These are phyloP conservation scores for Aspergillus ochraceoroseus DNA, from an alignment of 2,329 filamentous ascomycete genomes.

Conservation along the genomic window DNA sequence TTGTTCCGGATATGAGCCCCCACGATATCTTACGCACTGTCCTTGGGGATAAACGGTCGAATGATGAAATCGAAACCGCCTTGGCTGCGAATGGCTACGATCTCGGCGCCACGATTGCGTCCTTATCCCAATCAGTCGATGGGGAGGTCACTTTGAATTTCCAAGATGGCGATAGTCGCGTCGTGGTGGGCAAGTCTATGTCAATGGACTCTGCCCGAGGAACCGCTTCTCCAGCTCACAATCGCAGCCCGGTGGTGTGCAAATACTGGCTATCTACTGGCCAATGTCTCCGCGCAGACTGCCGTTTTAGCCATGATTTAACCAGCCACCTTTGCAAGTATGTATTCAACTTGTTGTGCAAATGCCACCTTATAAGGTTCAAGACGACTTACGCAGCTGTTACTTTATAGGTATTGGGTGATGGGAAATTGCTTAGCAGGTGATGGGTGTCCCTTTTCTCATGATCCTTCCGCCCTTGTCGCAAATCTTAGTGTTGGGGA, in stretches of 20 bases:
- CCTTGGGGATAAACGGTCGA: slow-evolving; percentile 77
- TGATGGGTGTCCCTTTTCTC: slow-evolving; percentile 91
- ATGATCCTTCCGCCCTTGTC: slow-evolving; percentile 83
- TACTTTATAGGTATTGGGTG: slow-evolving; percentile 89
- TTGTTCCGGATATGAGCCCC: slow-evolving; percentile 84
- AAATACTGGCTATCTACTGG: slow-evolving; percentile 95
- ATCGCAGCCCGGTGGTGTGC: slow-evolving; percentile 85
- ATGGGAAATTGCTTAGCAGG: slow-evolving; percentile 93
- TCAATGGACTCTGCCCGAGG: slow-evolving; percentile 66
- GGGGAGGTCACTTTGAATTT: slow-evolving; percentile 48
- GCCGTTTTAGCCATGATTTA: slow-evolving; percentile 92
- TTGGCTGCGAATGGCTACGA: slow-evolving; percentile 88
- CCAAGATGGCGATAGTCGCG: slow-evolving; percentile 54
- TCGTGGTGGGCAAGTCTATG: slow-evolving; percentile 88
- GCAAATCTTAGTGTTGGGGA: slow-evolving; percentile 69
- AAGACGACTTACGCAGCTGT: no score
- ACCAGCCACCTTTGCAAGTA: slow-evolving; percentile 98
- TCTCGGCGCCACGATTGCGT: slow-evolving; percentile 81
- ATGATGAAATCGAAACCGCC: slow-evolving; percentile 92
- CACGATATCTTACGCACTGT: slow-evolving; percentile 98
- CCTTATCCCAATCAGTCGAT: slow-evolving; percentile 72
- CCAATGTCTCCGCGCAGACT: slow-evolving; percentile 92
- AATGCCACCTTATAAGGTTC: no score
- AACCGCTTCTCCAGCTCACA: slow-evolving; percentile 67
- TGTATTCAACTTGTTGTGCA: no score